phyloP scores from a whole-genome alignment of 2,329 filamentous ascomycete genomes.

The Neofusicoccum umdonicola region DNA sequence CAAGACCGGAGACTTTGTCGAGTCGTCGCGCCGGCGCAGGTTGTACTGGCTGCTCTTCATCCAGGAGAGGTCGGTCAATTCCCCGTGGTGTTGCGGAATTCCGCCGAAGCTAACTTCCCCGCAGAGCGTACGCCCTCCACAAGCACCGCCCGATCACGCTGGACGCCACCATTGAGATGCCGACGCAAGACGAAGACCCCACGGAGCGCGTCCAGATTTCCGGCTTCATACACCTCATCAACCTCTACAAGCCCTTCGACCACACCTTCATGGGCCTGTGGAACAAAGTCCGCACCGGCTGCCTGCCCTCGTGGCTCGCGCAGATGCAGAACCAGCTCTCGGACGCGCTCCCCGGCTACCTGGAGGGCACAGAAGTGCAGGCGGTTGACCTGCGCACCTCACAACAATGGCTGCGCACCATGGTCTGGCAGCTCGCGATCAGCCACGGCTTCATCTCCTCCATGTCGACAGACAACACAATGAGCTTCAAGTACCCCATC shows the following conservation, averaged over 20 bases:
- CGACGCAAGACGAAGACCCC: conserved; percentile 48
- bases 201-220: conserved; percentile 56
- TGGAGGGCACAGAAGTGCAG: conserved; percentile 63
- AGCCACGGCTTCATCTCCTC: conserved; percentile 63
- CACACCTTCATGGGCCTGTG: conserved; percentile 63
- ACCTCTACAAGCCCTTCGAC: conserved; percentile 62
- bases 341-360: conserved; percentile 54
- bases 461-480: conserved; percentile 56
- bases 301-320: conserved; percentile 46
- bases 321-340: conserved; percentile 51
- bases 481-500: conserved; percentile 62
- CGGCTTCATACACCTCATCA: conserved; percentile 60
- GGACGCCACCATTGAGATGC: conserved; percentile 57
- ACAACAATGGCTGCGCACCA: conserved; percentile 68
- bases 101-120: conserved; percentile 12
- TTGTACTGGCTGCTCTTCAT: conserved; percentile 64
- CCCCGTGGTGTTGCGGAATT: conserved; percentile 14
- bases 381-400: conserved; percentile 68
- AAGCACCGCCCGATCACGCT: conserved; percentile 63
- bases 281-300: conserved; percentile 56
- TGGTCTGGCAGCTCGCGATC: conserved; percentile 72
- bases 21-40: conserved; percentile 54
- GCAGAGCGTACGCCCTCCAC: conserved; percentile 63
- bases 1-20: conserved; percentile 47
- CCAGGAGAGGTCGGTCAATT: conserved; percentile 52